Evolutionary conservation across 306 rosid species (phyloP).

Genomic region (Sphenostylis stenocarpa): DNA sequence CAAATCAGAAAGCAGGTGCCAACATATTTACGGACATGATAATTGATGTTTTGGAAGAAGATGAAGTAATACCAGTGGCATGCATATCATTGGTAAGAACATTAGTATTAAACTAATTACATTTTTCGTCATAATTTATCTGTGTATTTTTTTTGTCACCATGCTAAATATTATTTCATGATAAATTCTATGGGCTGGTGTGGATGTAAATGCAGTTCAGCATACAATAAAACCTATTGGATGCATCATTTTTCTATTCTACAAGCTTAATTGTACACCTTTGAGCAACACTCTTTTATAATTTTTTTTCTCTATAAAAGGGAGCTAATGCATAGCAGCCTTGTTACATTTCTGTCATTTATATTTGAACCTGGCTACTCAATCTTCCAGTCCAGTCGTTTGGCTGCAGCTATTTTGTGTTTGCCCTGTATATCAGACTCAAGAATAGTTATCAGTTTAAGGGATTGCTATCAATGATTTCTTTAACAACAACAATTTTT

Average conservation of each 20-base stretch:
- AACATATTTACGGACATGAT: slow-evolving; percentile 55
- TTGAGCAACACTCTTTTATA: background rate
- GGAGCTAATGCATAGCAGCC: background rate
- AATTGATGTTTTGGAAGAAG: slow-evolving; percentile 63
- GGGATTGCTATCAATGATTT: background rate
- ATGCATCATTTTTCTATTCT: background rate
- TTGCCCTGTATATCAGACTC: background rate
- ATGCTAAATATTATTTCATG: slow-evolving; percentile 1
- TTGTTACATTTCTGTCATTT: background rate
- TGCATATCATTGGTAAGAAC: slow-evolving; percentile 83
- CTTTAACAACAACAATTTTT: background rate
- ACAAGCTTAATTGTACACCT: background rate
- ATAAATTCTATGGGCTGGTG: background rate
- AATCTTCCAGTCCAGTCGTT: background rate
- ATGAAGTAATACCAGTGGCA: slow-evolving; percentile 69
- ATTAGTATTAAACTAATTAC: slow-evolving; percentile 18
- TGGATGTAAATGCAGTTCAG: slow-evolving; percentile 4
- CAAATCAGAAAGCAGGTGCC: slow-evolving; percentile 53
- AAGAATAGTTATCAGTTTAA: background rate
- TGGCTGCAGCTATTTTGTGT: background rate
- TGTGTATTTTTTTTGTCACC: background rate
- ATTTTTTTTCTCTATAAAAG: background rate
- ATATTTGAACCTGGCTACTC: background rate
- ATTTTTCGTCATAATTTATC: background rate
- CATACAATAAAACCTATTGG: background rate